phyloP scores from a whole-genome alignment of 768 basidiomycete species.

The Dacryopinax primogenitus region DNA sequence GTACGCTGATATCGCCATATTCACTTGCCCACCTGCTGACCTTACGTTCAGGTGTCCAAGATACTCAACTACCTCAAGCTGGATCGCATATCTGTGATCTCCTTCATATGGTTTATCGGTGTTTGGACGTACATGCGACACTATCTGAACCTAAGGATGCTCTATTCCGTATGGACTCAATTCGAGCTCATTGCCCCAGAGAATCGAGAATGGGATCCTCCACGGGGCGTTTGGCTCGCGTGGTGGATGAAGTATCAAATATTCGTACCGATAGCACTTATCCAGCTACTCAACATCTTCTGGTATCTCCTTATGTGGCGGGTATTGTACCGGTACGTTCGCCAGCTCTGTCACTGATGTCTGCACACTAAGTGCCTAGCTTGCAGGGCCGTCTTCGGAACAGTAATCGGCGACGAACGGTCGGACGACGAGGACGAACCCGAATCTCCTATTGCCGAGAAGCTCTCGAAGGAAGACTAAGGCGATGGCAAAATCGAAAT shows the following conservation, averaged over 20 bases:
- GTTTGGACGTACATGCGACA: slow-evolving; percentile 95
- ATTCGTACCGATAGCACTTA: slow-evolving; percentile 54
- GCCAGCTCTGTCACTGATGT: not conserved
- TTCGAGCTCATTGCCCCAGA: slow-evolving; percentile 60
- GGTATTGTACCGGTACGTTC: slow-evolving; percentile 54
- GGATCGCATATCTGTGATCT: slow-evolving; percentile 45
- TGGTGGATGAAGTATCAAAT: slow-evolving; percentile 76
- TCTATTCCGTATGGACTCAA: slow-evolving; percentile 78
- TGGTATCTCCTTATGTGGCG: slow-evolving; percentile 83
- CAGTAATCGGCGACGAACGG: slow-evolving; percentile 50
- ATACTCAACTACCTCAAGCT: slow-evolving; percentile 73
- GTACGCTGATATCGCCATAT: slow-evolving; percentile 33
- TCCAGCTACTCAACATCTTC: slow-evolving; percentile 80
- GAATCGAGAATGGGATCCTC: slow-evolving; percentile 43
- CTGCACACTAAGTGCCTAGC: not conserved
- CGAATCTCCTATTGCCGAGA: slow-evolving; percentile 16
- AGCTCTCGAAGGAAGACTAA: slow-evolving; percentile 18
- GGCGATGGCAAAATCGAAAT: not conserved
- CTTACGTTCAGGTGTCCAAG: slow-evolving; percentile 53
- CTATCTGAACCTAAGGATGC: slow-evolving; percentile 72
- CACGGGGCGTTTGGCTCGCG: slow-evolving; percentile 54
- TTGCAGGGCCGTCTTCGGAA: slow-evolving; percentile 41
- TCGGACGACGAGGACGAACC: slow-evolving; percentile 49
- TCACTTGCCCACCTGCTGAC: not conserved
- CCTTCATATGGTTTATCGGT: slow-evolving; percentile 52